A percentile compares a stretch with the other conserved stretches of the same genome.
Evolutionary conservation across 1,284 basidiomycete species (phyloP).

Genomic region (Irpex sp.): DNA sequence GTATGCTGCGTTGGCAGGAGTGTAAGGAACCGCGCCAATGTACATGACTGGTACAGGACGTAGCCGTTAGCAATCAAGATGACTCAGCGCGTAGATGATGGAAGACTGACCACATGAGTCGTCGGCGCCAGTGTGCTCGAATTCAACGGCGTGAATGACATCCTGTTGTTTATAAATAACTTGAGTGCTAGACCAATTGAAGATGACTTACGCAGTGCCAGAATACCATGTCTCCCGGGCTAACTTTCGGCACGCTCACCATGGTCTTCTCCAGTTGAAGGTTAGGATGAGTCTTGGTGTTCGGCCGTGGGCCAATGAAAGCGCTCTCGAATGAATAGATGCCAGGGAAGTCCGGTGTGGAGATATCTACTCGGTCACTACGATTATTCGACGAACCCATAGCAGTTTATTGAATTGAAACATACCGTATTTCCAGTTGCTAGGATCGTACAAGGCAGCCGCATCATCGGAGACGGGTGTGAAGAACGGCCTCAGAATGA

Average conservation of each 20-base stretch:
- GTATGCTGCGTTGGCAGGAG: conserved; percentile 9
- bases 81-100: not conserved
- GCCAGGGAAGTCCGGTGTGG: conserved; percentile 56
- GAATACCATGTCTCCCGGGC: conserved; percentile 82
- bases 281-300: conserved; percentile 58
- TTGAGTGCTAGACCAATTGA: not conserved
- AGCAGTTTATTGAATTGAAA: not conserved
- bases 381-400: not conserved
- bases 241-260: conserved; percentile 70
- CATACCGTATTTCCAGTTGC: conserved; percentile 73
- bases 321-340: conserved; percentile 40
- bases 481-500: conserved; percentile 85
- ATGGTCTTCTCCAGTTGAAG: conserved; percentile 68
- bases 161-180: conserved; percentile 35
- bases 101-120: conserved; percentile 63
- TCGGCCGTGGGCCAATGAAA: conserved; percentile 52
- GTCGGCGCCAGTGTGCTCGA: conserved; percentile 58
- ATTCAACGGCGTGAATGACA: conserved; percentile 79
- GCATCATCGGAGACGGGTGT: conserved; percentile 36
- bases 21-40: conserved; percentile 12
- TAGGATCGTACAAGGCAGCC: conserved; percentile 40
- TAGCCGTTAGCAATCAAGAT: not conserved
- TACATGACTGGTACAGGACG: conserved; percentile 10
- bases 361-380: conserved; percentile 39
- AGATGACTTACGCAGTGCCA: conserved; percentile 66